Evolutionary conservation across 371 early-diverging fungal genomes (phyloP), one percentile per base, ranked within the genome.

Genomic region (Gilbertella persicaria): DNA sequence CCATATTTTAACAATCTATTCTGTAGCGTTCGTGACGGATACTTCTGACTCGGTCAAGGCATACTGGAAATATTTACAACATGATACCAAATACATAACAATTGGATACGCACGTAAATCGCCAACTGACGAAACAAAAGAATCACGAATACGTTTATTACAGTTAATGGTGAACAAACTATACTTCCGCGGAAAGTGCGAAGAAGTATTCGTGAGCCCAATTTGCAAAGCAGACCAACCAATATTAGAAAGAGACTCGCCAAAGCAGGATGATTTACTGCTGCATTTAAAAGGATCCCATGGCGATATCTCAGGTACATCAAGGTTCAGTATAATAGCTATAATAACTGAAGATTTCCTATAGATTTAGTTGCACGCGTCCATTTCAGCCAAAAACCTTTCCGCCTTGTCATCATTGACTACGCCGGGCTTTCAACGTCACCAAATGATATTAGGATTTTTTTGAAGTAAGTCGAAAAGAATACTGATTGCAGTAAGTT

Each of bases 91-190:
- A 50, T 54, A 45, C 50, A 58, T 58, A 58, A 59, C 59, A 41
- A 54, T 64, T 44, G 59, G 65, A 41, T 64, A 64, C 23, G 53
- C 52, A 29, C 35, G 56, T 24, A 64, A 64, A 50, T 55, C 49
- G 14, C 55, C 59, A 47, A 55, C 55, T 46, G 39, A 50, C 39
- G 60, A 64, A 55, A 64, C 56, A 52, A 45, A 56, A 51, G 53
- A 51, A 47, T 55, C 59, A 39, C 51, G 56, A 45, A 55, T 58
- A 47, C 55, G 52, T 38, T 50, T 60, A 45, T 50, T 60, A 43
- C 65, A 65, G 43, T 50, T 65, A 48, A 57, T 65, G 65, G 57
- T 62, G 35, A 52, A 51, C 49, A 60, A 60, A 50, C 30, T 64
- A 49, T 55, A 59, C 52, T 64, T 47, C 53, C 53, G 55, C 33